Evolutionary conservation across 441 rosid species (phyloP).

Genomic region (Gossypium davidsonii): DNA sequence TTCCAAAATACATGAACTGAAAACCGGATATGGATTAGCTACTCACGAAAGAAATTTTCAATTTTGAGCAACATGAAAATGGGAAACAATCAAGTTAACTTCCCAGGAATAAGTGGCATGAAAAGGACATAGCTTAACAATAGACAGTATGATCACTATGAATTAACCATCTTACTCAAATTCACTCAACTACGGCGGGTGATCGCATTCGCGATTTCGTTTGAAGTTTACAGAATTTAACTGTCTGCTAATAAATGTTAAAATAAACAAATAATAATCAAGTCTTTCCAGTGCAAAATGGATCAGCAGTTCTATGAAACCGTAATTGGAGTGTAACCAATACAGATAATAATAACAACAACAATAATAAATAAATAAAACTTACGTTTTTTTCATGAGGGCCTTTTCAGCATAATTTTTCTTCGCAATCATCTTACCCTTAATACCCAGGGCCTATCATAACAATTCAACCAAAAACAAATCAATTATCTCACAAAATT

Average conservation of each 20-base stretch:
- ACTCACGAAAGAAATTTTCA: neutral
- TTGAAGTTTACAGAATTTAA: neutral
- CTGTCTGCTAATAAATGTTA: neutral
- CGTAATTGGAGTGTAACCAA: neutral
- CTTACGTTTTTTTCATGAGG: conserved; percentile 91
- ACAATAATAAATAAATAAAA: neutral
- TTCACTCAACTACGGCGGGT: neutral
- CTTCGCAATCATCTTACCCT: conserved; percentile 93
- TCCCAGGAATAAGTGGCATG: neutral
- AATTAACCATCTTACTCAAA: neutral
- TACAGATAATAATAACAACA: neutral
- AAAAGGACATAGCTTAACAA: neutral
- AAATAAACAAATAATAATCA: neutral
- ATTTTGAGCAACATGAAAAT: neutral
- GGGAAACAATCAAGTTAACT: neutral
- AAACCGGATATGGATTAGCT: neutral
- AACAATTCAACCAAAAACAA: neutral
- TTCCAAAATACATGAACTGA: neutral
- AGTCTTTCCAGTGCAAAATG: neutral
- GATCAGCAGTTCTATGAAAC: neutral
- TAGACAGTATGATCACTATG: neutral
- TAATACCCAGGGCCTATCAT: conserved; percentile 66
- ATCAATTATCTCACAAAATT: neutral
- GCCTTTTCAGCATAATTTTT: conserved; percentile 87
- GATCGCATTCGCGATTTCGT: neutral